Conservation (phyloP, 1,284 basidiomycete species). For the Acaromyces ingoldii region DNA sequence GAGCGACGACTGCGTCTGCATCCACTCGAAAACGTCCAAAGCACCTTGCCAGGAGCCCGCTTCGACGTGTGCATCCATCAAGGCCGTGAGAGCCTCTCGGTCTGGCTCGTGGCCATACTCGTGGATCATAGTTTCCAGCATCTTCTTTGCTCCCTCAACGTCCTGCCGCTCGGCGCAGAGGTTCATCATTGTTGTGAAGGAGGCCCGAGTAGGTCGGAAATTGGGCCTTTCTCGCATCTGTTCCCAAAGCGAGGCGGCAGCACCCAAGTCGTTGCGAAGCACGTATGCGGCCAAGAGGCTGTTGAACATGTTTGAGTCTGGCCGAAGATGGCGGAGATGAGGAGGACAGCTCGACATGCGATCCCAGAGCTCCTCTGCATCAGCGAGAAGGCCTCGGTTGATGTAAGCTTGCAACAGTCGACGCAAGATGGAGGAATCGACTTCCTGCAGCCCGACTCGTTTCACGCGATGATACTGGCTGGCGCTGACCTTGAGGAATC, state of each 20-base stretch:
- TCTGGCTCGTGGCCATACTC: constrained; percentile 17
- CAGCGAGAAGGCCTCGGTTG: not conserved
- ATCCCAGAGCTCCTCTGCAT: not conserved
- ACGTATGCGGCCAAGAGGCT: constrained; percentile 20
- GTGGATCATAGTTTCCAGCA: constrained; percentile 62
- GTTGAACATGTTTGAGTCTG: constrained; percentile 18
- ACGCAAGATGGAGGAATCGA: constrained; percentile 4
- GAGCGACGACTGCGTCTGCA: constrained; percentile 54
- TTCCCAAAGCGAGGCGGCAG: constrained; percentile 61
- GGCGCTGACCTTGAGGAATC: no score
- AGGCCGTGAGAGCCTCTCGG: constrained; percentile 55
- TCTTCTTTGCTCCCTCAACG: constrained; percentile 62
- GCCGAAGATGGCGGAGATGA: not conserved
- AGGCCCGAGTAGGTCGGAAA: constrained; percentile 58
- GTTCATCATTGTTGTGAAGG: constrained; percentile 61
- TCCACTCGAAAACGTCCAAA: constrained; percentile 67
- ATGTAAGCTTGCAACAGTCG: constrained; percentile 18
- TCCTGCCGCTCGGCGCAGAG: constrained; percentile 67
- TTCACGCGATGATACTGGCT: no score
- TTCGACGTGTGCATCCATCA: constrained; percentile 81
- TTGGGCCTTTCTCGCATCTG: constrained; percentile 57
- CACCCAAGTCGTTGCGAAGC: constrained; percentile 24
- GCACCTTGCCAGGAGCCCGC: constrained; percentile 73
- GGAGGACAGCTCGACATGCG: constrained; percentile 4
- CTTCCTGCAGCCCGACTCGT: constrained; percentile 1